Evolutionary conservation across 257 asterid species (phyloP).

Genomic region (Fraxinus cuspidata): DNA sequence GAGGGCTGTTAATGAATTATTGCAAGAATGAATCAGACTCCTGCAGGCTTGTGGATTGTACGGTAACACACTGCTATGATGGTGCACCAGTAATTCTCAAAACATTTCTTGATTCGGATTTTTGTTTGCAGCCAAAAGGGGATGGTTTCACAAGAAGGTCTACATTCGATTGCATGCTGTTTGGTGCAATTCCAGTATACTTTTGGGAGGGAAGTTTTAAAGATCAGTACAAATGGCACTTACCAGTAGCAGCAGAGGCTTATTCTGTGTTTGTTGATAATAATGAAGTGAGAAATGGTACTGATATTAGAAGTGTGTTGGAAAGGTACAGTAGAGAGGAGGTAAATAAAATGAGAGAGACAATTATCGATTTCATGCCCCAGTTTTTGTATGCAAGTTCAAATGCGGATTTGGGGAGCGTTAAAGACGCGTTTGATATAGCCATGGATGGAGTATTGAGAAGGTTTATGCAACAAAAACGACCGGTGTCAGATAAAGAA

Average conservation of each 20-base stretch:
- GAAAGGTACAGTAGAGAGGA: conserved; percentile 31
- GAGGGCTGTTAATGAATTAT: conserved; percentile 44
- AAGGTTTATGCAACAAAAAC: conserved; percentile 34
- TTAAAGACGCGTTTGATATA: conserved; percentile 43
- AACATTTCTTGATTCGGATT: conserved; percentile 53
- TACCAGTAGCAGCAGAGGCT: conserved; percentile 33
- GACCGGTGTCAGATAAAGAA: not conserved
- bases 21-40: conserved; percentile 37
- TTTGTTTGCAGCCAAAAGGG: conserved; percentile 67
- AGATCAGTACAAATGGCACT: conserved; percentile 58
- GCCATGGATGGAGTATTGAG: conserved; percentile 50
- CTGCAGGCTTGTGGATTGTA: conserved; percentile 48
- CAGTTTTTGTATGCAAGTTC: conserved; percentile 42
- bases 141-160: conserved; percentile 65
- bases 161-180: conserved; percentile 58
- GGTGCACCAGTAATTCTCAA: conserved; percentile 59
- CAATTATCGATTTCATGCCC: conserved; percentile 36
- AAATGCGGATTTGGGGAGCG: conserved; percentile 27
- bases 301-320: conserved; percentile 26
- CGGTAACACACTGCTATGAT: conserved; percentile 43
- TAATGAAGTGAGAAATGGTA: conserved; percentile 45
- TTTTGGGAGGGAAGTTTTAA: conserved; percentile 55
- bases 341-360: conserved; percentile 41
- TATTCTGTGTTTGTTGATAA: conserved; percentile 52
- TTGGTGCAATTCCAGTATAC: conserved; percentile 63